phyloP scores from a whole-genome alignment of 495 filamentous ascomycete species.

The Penicillium diatomitis region DNA sequence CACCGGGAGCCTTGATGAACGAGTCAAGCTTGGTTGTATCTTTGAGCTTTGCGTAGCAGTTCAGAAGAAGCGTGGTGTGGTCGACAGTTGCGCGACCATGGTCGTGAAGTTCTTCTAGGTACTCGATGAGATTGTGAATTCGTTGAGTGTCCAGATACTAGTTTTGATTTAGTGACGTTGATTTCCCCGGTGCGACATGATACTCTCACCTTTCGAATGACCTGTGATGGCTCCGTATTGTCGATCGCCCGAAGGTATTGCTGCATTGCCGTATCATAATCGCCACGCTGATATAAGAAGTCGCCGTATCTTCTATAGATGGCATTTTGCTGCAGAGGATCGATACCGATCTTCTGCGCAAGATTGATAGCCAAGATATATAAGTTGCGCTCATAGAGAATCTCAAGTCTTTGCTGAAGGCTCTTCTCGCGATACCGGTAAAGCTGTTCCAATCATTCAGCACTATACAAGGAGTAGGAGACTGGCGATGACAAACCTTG shows the following conservation, averaged over 20 bases:
- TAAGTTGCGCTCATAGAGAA: constrained; percentile 88
- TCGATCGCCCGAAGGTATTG: constrained; percentile 96
- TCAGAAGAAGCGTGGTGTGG: constrained; percentile 87
- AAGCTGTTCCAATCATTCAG: constrained; percentile 40
- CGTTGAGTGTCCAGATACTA: constrained; percentile 90
- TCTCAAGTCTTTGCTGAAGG: constrained; percentile 82
- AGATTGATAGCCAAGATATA: constrained; percentile 88
- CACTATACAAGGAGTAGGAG: neutral
- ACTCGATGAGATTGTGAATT: constrained; percentile 96
- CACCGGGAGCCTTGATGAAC: constrained; percentile 92
- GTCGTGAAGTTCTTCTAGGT: constrained; percentile 92
- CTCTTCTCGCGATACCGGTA: constrained; percentile 88
- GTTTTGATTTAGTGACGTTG: constrained; percentile 11
- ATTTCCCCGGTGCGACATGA: too few species aligned
- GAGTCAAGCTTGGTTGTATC: constrained; percentile 90
- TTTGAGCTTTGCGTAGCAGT: constrained; percentile 96
- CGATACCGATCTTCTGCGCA: constrained; percentile 77
- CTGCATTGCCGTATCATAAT: constrained; percentile 96
- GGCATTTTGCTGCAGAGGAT: constrained; percentile 70
- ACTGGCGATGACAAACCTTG: constrained; percentile 48
- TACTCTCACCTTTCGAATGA: constrained; percentile 68
- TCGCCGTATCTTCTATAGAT: constrained; percentile 94
- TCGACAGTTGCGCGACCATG: constrained; percentile 91
- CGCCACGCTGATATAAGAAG: constrained; percentile 86
- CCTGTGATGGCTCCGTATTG: constrained; percentile 87